Evolutionary conservation across 1,284 basidiomycete species (phyloP), one percentile per base, ranked within the genome.

Genomic region (Ceratobasidium sp.): DNA sequence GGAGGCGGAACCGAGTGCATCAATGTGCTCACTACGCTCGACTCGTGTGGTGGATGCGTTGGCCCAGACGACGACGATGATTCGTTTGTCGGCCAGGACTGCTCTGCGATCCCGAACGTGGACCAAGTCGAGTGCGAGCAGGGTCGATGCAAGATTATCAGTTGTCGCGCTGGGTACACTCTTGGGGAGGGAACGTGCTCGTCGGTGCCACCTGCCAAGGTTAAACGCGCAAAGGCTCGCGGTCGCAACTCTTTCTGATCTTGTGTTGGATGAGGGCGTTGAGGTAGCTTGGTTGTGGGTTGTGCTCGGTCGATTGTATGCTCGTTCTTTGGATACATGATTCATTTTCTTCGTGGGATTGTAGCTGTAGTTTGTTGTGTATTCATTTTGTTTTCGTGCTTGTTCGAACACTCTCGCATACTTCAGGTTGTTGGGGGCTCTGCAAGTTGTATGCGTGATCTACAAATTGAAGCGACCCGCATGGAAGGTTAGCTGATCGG

Each of bases 11-110:
- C 12, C 56, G 73, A 70, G 33, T 70, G 66, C 30, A 36, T 70
- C 42, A 49, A 70, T 16, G 23, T 30, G 5, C n/a, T 70, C 23
- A 58, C 54, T 25, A 48, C 53, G 14, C 28, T 38, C 42, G 66
- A 70, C 28, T 58, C 66, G 40, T 70, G 66, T 16, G 66, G 66
- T 48, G 66, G 66, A 7, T 70, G 66, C 54, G 54, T 59, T 33
- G 54, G 38, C 25, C 25, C 28, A 3, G 66, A 58, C 12, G 64
- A 51, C 49, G 49, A 53, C 11, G 46, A 42, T 33, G 30, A 23
- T 9, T 21, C 44, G 12, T 59, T 11, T 40, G 28, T 42, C 14
- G 66, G 66, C 7, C 33, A 42, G 3, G 66, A 70, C 44, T 70
- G 66, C 54, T 28, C 53, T 38, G 54, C 40, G 14, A 70, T 70